Evolutionary conservation across 768 basidiomycete genomes (phyloP).

Genomic region (Serendipita sp.): DNA sequence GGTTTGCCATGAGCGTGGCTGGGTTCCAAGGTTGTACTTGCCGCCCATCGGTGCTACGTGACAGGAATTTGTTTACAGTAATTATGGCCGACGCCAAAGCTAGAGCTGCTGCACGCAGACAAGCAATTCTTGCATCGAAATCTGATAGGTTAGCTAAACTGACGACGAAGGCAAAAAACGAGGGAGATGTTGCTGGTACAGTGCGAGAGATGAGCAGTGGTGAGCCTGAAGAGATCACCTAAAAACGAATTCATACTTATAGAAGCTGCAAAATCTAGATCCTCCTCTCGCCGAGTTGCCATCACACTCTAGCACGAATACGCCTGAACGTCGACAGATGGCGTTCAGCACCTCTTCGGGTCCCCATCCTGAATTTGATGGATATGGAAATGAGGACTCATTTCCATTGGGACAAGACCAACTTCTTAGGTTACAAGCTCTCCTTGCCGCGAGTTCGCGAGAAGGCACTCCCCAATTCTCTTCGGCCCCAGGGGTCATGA

Average conservation of each 20-base stretch:
- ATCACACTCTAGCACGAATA: no score
- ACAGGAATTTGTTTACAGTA: not conserved
- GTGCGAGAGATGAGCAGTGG: not conserved
- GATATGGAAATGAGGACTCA: no score
- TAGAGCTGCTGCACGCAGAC: constrained; percentile 2
- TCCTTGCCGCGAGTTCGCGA: not conserved
- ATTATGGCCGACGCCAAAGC: not conserved
- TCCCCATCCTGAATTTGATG: not conserved
- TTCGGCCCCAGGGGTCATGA: not conserved
- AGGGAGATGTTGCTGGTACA: not conserved
- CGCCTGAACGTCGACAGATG: not conserved
- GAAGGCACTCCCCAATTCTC: constrained; percentile 1
- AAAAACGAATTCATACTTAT: not conserved
- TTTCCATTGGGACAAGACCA: not conserved
- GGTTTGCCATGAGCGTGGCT: constrained; percentile 1
- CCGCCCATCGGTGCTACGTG: not conserved
- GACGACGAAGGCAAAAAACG: constrained; percentile 1
- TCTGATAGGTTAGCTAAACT: not conserved
- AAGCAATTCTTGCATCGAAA: constrained; percentile 1
- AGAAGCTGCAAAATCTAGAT: not conserved
- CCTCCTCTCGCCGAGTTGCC: constrained; percentile 1
- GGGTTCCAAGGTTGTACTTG: not conserved
- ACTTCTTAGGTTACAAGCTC: not conserved
- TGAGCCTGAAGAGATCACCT: not conserved
- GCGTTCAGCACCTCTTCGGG: not conserved